Evolutionary conservation across 805 yeast species (phyloP), one percentile per base, ranked within the genome.

Genomic region (Nakazawaea wickerhamii): DNA sequence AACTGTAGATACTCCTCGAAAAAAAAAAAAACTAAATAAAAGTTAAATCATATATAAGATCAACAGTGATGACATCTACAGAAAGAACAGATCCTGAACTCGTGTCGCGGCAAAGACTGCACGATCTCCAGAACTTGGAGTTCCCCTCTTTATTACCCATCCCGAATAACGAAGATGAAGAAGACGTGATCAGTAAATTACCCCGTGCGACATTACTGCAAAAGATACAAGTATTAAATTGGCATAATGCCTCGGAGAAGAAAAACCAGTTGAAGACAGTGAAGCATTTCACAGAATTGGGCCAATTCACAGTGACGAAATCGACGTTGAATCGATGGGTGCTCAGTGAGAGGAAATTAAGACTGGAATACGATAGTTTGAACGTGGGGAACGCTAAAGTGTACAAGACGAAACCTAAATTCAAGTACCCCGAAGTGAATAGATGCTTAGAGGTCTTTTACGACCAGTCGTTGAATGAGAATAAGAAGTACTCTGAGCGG

Each of bases 321-420:
- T 61, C 70, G 1, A 61, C 65, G 7, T 51, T 65, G 43, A 63
- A 63, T 48, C 54, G 72, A 45, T 68, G 73, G 73, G 53, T 64
- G 2, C 49, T 60, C 30, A 58, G 55, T 15, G 69, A 65, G 40
- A 41, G 46, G 1, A 49, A 56, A 31, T 49, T 68, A 5, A 45
- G 70, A 6, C 48, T 54, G 25, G 55, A 58, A 18, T 56, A 52
- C 33, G 51, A 54, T 42, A 53, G 48, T 33, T 37, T 59, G 9
- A 53, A 58, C 25, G 42, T 58, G 32, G 52, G 58, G 41, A 50
- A 60, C 45, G 49, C 51, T 33, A 50, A 51, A 39, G 46, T 40
- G 15, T 54, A 58, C 46, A 65, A 63, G 47, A 60, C 64, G 3
- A 50, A 50, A 38, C 67, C 67, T 2, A 57, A 53, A 20, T 54